Base-by-base conservation (phyloP, 164 flowering plant species). In the Vitis rotundifolia region DNA sequence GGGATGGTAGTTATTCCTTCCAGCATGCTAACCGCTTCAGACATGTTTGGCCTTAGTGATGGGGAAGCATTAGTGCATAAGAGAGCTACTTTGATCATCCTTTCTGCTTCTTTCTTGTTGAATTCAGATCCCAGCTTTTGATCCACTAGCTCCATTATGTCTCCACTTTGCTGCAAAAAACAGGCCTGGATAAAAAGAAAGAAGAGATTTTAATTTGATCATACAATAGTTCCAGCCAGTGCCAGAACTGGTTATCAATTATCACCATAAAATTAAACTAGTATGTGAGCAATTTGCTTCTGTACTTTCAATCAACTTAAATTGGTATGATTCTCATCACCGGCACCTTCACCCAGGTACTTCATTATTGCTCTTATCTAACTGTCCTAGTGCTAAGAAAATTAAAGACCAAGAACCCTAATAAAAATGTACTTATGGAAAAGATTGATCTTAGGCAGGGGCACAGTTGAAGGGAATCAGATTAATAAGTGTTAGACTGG, bases 81-180 rank as follows among this genome's bases (percentile, higher is more conserved):
- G 8, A 37, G 6, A 37, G 44, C 44, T 37, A 6, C 8, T 37
- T 37, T 37, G 44, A 37, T 37, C 44, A 37, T 70, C 47, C 67
- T 62, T 70, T 70, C 73, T 5, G 59, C 73, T 53, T 70, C 73
- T 31, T 61, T 51, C 29, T 70, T 15, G 66, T 61, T 70, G 50
- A 70, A 63, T 53, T 70, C 66, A 52, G 73, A 70, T 70, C 73
- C 73, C 22, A 70, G 73, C 53, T 62, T 70, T 19, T 62, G 13
- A 28, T 70, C 73, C 12, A 70, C 66, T 48, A 70, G 49, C 15
- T 66, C 69, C 47, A 54, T 49, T 53, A 53, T 19, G 19, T 16
- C 55, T 49, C 26, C 8, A 31, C 37, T 53, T 66, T 28, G 47
- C 26, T 66, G 60, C 22, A 66, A 53, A 19, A 28, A 59, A 18